Percentiles rank a stretch among this genome's conserved stretches.
Evolutionary conservation across 495 filamentous ascomycete species (phyloP).

Genomic region (Podospora australis): DNA sequence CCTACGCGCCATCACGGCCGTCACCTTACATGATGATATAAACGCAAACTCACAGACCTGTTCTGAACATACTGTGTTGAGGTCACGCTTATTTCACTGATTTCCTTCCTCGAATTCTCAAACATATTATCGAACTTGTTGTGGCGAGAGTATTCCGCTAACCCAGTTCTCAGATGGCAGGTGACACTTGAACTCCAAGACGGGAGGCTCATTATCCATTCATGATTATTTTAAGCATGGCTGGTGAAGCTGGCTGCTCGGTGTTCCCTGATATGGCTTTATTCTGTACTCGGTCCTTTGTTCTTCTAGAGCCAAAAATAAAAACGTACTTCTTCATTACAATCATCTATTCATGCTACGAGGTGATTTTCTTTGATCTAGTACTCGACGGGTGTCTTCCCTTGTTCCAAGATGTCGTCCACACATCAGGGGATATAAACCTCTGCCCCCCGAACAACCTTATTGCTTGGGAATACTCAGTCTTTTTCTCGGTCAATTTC

Average conservation of each 20-base stretch:
- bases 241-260: neutral
- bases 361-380: neutral
- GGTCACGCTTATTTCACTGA: conserved; percentile 40
- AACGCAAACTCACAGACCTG: conserved; percentile 51
- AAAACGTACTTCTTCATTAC: neutral
- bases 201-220: neutral
- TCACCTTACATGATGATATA: conserved; percentile 39
- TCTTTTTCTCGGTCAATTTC: no score
- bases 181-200: no score
- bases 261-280: neutral
- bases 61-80: conserved; percentile 49
- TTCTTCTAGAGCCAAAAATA: neutral
- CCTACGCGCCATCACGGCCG: neutral
- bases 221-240: neutral
- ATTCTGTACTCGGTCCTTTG: neutral
- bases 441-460: no score
- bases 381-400: no score
- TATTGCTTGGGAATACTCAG: no score
- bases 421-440: no score
- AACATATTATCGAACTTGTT: neutral
- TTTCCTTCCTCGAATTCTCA: conserved; percentile 1
- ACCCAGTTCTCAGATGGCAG: no score
- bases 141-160: neutral
- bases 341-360: no score
- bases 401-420: no score